phyloP scores from a whole-genome alignment of 1,284 basidiomycete genomes.

The Pseudozyma flocculosa region DNA sequence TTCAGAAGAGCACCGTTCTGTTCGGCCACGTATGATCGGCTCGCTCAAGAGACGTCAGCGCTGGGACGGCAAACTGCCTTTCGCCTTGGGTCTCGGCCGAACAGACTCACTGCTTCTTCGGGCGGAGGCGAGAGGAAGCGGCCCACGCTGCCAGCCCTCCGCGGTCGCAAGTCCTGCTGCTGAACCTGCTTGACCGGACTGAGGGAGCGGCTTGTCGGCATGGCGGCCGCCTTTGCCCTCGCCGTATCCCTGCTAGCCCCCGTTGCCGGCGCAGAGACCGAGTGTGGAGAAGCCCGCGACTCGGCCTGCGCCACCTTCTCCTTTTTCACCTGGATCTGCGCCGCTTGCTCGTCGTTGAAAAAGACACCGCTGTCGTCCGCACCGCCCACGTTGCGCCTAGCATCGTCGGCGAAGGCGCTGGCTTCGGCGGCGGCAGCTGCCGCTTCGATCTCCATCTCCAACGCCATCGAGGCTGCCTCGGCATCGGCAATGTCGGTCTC shows the following conservation, averaged over 20 bases:
- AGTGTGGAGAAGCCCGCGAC: not conserved
- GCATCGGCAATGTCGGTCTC: slow-evolving; percentile 26
- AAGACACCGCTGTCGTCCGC: slow-evolving; percentile 32
- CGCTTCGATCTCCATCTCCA: slow-evolving; percentile 30
- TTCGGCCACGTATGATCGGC: too few species aligned
- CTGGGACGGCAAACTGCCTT: too few species aligned
- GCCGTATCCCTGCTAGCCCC: not conserved
- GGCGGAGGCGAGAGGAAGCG: slow-evolving; percentile 30
- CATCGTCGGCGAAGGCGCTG: not conserved
- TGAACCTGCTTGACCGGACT: slow-evolving; percentile 35
- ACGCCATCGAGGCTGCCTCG: slow-evolving; percentile 21
- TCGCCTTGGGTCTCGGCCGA: too few species aligned
- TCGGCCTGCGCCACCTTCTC: slow-evolving; percentile 7
- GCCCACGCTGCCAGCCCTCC: slow-evolving; percentile 30
- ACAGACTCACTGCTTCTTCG: not conserved
- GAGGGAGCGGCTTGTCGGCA: slow-evolving; percentile 12
- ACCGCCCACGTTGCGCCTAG: slow-evolving; percentile 1
- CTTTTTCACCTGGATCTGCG: slow-evolving; percentile 7
- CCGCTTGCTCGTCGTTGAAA: not conserved
- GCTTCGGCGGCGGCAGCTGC: not conserved
- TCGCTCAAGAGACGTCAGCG: too few species aligned
- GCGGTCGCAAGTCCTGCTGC: slow-evolving; percentile 9
- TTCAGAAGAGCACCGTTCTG: too few species aligned
- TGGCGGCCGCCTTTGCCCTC: too few species aligned
- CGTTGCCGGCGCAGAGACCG: not conserved